Evolutionary conservation across 768 basidiomycete species (phyloP).

Genomic region (Tulasnella sp.): DNA sequence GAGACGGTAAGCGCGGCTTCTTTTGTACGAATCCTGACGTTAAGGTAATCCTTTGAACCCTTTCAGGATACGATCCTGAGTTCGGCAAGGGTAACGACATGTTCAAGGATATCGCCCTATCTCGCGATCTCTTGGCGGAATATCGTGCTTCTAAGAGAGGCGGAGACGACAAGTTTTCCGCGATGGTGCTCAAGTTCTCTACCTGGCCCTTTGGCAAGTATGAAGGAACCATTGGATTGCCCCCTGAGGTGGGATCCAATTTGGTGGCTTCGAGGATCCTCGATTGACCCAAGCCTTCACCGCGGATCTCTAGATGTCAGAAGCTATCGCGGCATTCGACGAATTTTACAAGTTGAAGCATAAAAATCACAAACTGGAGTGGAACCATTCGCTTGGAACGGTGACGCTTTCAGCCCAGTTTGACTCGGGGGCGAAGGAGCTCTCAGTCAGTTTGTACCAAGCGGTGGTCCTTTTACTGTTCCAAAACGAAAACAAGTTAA

Average conservation of each 20-base stretch:
- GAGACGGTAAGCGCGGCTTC: constrained; percentile 56
- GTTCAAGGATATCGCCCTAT: constrained; percentile 86
- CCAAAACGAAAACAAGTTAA: constrained; percentile 60
- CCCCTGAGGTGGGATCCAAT: constrained; percentile 46
- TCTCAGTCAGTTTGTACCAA: constrained; percentile 88
- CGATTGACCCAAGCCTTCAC: neutral
- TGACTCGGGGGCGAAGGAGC: constrained; percentile 67
- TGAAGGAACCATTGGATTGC: constrained; percentile 46
- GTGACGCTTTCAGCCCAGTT: constrained; percentile 73
- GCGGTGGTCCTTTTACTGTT: constrained; percentile 82
- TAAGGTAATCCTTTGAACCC: neutral
- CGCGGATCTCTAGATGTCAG: constrained; percentile 58
- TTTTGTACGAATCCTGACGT: too few species aligned
- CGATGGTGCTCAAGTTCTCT: constrained; percentile 81
- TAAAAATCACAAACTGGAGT: constrained; percentile 68
- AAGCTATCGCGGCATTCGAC: constrained; percentile 58
- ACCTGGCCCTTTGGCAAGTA: constrained; percentile 71
- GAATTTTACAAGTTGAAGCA: constrained; percentile 77
- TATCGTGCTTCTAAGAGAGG: constrained; percentile 48
- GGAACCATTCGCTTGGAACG: constrained; percentile 85
- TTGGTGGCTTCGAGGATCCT: neutral
- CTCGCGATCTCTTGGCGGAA: constrained; percentile 65
- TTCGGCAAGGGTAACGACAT: constrained; percentile 92
- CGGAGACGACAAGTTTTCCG: constrained; percentile 47
- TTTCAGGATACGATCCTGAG: constrained; percentile 85